Conservation (phyloP, 257 asterid genomes). For the Ilex aquifolium region DNA sequence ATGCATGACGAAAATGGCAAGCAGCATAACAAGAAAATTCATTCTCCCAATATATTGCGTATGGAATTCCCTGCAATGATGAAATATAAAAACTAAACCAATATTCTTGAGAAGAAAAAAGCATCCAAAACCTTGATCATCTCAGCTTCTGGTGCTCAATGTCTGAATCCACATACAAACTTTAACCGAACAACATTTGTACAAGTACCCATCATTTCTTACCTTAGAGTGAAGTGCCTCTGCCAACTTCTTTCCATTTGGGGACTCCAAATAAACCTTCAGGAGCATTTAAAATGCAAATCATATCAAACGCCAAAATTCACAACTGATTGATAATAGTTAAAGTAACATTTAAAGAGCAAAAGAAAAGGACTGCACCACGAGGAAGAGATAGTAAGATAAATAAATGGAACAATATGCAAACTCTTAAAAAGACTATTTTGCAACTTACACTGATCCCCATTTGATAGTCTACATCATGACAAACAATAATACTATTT, state of each 20-base stretch:
- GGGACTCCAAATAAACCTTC: conserved; percentile 92
- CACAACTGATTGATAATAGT: no score
- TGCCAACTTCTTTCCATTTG: conserved; percentile 73
- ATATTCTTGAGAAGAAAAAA: conserved; percentile 4
- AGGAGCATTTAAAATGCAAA: conserved; percentile 12
- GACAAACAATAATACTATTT: no score
- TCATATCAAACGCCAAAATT: no score
- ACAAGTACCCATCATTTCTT: conserved; percentile 6
- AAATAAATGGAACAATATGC: no score
- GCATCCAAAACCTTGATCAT: conserved; percentile 10
- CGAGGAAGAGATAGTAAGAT: no score
- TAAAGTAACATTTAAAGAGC: no score
- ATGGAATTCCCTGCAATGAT: conserved; percentile 68
- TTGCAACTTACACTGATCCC: no score
- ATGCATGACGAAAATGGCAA: conserved; percentile 73
- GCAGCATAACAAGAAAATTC: conserved; percentile 63
- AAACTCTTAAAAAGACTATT: no score
- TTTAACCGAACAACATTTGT: conserved; percentile 3
- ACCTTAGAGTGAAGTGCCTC: conserved; percentile 89
- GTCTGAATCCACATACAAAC: neutral
- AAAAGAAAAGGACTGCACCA: no score
- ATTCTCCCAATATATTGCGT: conserved; percentile 78
- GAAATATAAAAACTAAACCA: conserved; percentile 13
- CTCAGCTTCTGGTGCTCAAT: conserved; percentile 3
- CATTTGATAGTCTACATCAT: no score